Base-by-base conservation (phyloP, 257 asterid genomes). In the Plantago ovata region DNA sequence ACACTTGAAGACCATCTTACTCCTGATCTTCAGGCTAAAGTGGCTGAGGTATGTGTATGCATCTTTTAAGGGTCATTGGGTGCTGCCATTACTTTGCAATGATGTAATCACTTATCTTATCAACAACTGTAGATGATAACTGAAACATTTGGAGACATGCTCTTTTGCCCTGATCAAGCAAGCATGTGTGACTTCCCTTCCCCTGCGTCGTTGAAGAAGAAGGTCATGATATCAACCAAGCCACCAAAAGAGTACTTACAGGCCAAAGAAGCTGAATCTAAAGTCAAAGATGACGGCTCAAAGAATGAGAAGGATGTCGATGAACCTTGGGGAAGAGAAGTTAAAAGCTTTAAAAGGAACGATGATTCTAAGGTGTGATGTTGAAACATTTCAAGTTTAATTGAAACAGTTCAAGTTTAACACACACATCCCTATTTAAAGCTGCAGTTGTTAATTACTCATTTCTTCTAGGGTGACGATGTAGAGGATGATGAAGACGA, bases 1-100 rank as follows among this genome's bases (percentile, higher is more conserved):
- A 82, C 89, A 13, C 77, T 82, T 19, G 89, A 82, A 69, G 86
- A 82, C 66, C 89, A 82, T 74, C 89, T 82, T 58, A 76, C 86
- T 46, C 69, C 67, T 44, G 73, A 64, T 46, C 85, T 82, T 61
- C 89, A 79, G 75, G 86, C 89, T 69, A 82, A 82, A 76, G 81
- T 69, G 21, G 89, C 89, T 49, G 81, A 73, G 89, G 89, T 82
- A 67, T 60, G 74, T 59, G 24, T 62, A 7, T 58, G 53, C 55
- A 56, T 48, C 24, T 63, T 53, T 38, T 42, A 49, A 28, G 62
- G 61, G 42, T 24, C 50, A 48, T 43, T 44, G 39, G 23, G 18
- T 63, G 57, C 53, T 56, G 47, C 36, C 20, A 22, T 49, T 46
- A 16, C 62, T 62, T 33, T 23, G 47, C 60, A 68, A 62, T 64